These are phyloP conservation scores for Mortierella sp. DNA, from an alignment of 371 early-diverging fungal species.

Conservation along the genomic window DNA sequence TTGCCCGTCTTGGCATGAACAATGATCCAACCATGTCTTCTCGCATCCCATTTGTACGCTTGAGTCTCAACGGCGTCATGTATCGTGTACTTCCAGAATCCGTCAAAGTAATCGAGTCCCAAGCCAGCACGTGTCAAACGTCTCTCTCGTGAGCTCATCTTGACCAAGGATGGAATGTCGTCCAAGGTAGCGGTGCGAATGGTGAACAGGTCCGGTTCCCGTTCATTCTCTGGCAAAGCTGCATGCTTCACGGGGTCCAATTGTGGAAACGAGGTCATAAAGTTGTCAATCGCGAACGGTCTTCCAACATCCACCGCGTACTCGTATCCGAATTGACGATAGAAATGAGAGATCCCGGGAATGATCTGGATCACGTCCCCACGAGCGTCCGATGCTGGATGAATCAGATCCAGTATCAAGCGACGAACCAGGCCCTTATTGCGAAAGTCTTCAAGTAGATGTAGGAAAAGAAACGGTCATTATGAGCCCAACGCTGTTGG, in stretches of 20 bases:
- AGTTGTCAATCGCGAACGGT: slow-evolving; percentile 1
- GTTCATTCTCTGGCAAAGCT: not conserved
- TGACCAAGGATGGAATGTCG: slow-evolving; percentile 31
- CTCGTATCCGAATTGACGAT: slow-evolving; percentile 46
- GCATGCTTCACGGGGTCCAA: not conserved
- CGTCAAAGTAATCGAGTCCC: slow-evolving; percentile 21
- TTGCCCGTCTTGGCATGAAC: slow-evolving; percentile 20
- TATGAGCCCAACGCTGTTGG: not conserved
- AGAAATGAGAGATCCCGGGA: slow-evolving; percentile 35
- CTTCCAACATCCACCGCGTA: slow-evolving; percentile 9
- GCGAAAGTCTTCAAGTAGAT: slow-evolving; percentile 19
- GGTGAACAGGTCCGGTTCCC: slow-evolving; percentile 5
- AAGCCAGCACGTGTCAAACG: slow-evolving; percentile 1
- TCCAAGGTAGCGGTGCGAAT: slow-evolving; percentile 16
- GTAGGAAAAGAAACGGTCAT: not conserved
- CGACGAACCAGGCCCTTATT: slow-evolving; percentile 28
- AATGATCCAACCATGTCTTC: slow-evolving; percentile 15
- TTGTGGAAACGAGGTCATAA: not conserved
- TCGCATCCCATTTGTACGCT: not conserved
- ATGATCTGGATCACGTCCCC: slow-evolving; percentile 42
- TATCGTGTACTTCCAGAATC: slow-evolving; percentile 31
- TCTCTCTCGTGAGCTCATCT: slow-evolving; percentile 26
- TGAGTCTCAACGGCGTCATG: not conserved
- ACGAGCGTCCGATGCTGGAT: slow-evolving; percentile 30
- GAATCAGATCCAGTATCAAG: slow-evolving; percentile 27